These are phyloP conservation scores for Geranomyces variabilis DNA, from an alignment of 192 early-diverging fungal genomes.

Conservation along the genomic window DNA sequence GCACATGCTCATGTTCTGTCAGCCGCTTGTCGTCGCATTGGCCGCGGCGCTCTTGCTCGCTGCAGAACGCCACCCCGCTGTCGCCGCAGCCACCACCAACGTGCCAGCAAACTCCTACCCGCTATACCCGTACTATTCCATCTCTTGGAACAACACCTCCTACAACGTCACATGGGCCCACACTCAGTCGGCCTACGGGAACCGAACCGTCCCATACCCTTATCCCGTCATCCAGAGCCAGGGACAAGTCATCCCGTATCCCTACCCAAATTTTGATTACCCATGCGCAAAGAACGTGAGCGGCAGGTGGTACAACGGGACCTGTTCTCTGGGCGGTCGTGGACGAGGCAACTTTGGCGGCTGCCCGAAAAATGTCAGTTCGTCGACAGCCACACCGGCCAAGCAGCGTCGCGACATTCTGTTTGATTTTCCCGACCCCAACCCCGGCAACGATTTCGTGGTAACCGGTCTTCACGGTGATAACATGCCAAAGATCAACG, in stretches of 20 bases:
- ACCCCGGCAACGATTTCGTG: too few relatives aligned
- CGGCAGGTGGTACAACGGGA: not conserved
- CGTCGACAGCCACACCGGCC: too few relatives aligned
- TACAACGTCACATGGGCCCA: constrained; percentile 6
- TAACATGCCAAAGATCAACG: too few relatives aligned
- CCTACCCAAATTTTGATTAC: not conserved
- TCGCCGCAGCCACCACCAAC: too few relatives aligned
- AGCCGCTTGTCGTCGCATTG: too few relatives aligned
- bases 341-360: not conserved
- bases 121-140: constrained; percentile 2
- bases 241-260: not conserved
- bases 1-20: too few relatives aligned
- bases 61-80: too few relatives aligned
- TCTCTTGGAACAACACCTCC: constrained; percentile 1
- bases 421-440: too few relatives aligned
- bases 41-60: too few relatives aligned
- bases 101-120: not conserved
- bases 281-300: not conserved
- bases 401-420: too few relatives aligned
- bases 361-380: not conserved
- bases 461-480: too few relatives aligned
- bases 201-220: not conserved
- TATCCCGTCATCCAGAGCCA: not conserved
- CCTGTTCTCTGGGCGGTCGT: not conserved
- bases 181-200: not conserved